Base-by-base conservation (phyloP, 257 asterid species). In the Solanum clarkiae region DNA sequence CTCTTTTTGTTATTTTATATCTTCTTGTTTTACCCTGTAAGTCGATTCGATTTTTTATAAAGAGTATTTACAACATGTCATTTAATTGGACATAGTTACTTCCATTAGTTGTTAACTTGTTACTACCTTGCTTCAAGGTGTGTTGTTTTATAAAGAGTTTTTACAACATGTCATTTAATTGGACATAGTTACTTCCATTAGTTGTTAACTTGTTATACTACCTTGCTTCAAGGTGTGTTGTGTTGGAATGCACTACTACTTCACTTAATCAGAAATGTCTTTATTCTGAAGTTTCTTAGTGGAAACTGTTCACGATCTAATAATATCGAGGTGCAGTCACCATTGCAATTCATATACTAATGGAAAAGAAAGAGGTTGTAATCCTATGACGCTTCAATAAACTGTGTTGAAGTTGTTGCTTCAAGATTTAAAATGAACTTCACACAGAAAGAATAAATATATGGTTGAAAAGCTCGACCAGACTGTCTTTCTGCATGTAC, bases 401-500 rank as follows among this genome's bases (percentile, higher is more conserved):
- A 40, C 4, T 29, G 29, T 60, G 15, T 60, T 60, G 68, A 60
- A 60, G 16, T 10, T 22, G 32, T 60, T 60, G 22, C 68, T 10
- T 51, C 26, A 5, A 10, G 26, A 32, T 7, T 22, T 60, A 69
- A 69, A 68, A 36, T 69, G 15, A 36, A 24, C 36, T 69, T 36
- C 77, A 68, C 14, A 36, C 77, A n/a, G n/a, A 80, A 49, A 49
- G 75, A 44, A 71, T 40, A 62, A 42, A 62, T 66, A 82, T 84
- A 93, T 97, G 95, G 81, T 90, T 93, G 53, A 94, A 91, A 80
- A 87, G 93, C 82, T 54, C 87, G 91, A 29, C 90, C 92, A 96
- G 80, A n/a, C 16, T 22, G 36, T 60, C 36, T n/a, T 22, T n/a
- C 32, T 22, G 68, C 15, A n/a, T 60, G 68, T 91, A 93, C 72